phyloP scores from a whole-genome alignment of 495 filamentous ascomycete genomes.

The Aspergillus saccharolyticus region DNA sequence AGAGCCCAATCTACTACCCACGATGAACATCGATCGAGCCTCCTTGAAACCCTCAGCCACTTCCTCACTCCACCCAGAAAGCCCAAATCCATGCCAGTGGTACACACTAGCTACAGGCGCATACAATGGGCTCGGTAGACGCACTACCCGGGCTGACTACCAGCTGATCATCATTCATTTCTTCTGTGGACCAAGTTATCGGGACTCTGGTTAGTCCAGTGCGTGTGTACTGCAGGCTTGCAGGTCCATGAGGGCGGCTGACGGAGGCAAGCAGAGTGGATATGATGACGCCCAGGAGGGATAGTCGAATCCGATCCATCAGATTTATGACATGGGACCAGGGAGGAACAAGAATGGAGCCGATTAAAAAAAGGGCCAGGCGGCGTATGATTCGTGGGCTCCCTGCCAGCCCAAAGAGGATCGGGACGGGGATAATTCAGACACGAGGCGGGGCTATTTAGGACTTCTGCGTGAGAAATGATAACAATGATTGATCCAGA shows the following conservation, averaged over 20 bases:
- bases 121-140: neutral
- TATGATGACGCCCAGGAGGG: neutral
- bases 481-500: neutral
- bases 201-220: neutral
- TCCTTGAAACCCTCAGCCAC: neutral
- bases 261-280: neutral
- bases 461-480: slow-evolving; percentile 3
- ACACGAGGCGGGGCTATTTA: slow-evolving; percentile 10
- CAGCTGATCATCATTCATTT: neutral
- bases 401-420: neutral
- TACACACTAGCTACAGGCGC: neutral
- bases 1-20: neutral
- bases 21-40: neutral
- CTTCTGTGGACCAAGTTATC: slow-evolving; percentile 2
- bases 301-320: neutral
- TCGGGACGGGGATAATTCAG: neutral
- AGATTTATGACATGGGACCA: neutral
- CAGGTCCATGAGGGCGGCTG: neutral
- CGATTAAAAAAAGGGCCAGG: neutral
- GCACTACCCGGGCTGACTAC: neutral
- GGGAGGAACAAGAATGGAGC: neutral
- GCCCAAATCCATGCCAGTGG: neutral
- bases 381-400: neutral
- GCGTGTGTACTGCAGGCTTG: neutral
- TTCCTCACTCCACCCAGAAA: neutral